These are phyloP conservation scores for Fusarium subtropicale DNA, from an alignment of 2,329 filamentous ascomycete species.

Conservation along the genomic window DNA sequence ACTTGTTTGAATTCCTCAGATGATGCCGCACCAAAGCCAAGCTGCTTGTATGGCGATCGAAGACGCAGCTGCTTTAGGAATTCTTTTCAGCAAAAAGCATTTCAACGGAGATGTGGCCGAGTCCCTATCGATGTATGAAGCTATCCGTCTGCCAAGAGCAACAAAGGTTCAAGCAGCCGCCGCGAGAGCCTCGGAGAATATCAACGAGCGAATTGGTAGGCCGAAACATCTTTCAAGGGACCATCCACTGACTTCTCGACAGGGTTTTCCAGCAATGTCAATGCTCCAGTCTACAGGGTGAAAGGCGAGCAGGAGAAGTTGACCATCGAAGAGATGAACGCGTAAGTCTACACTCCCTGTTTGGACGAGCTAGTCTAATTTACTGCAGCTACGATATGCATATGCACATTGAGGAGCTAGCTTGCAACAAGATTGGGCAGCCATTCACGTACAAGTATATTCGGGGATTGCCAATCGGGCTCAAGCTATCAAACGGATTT, in stretches of 20 bases:
- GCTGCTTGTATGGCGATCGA: slow-evolving; percentile 4
- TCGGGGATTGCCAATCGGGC: not conserved
- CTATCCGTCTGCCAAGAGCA: not conserved
- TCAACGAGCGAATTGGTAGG: slow-evolving; percentile 9
- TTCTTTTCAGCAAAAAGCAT: not conserved
- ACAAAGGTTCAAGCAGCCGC: slow-evolving; percentile 11
- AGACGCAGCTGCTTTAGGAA: not conserved
- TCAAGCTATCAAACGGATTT: not conserved
- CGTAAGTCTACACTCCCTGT: not conserved
- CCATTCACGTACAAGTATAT: not conserved
- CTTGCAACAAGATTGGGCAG: not conserved
- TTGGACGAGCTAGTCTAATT: not conserved
- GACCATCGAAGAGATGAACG: slow-evolving; percentile 2
- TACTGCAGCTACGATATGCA: not conserved
- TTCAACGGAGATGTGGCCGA: slow-evolving; percentile 1
- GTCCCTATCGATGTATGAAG: not conserved
- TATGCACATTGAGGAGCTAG: not conserved
- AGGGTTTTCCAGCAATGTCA: slow-evolving; percentile 5
- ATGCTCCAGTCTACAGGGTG: not conserved
- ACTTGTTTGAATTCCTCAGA: not conserved
- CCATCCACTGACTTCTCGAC: too few species aligned
- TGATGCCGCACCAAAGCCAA: slow-evolving; percentile 11
- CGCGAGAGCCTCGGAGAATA: not conserved
- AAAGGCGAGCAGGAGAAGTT: not conserved
- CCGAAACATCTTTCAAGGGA: too few species aligned